phyloP scores from a whole-genome alignment of 805 yeast species.

The Candida arabinofermentans region DNA sequence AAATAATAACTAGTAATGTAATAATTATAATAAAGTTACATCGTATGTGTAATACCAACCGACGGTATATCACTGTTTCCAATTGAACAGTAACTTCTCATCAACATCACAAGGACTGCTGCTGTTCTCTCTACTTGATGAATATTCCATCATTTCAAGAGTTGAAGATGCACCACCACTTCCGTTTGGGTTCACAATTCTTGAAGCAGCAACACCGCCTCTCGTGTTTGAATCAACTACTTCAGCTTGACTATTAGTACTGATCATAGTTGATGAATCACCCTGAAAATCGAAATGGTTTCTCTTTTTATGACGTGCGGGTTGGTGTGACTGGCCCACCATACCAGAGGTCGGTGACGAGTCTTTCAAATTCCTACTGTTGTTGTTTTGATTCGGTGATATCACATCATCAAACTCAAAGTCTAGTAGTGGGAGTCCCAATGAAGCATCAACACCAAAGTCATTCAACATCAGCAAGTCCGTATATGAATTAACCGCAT shows the following conservation, averaged over 20 bases:
- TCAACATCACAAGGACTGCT: constrained; percentile 6
- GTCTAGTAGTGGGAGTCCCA: constrained; percentile 67
- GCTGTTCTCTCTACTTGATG: constrained; percentile 6
- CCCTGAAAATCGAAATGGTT: background rate
- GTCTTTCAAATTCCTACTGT: too few species aligned
- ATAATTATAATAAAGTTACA: too few species aligned
- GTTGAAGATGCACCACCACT: background rate
- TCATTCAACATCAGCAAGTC: constrained; percentile 39
- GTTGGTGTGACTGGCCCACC: too few species aligned
- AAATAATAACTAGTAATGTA: background rate
- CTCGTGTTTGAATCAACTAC: too few species aligned
- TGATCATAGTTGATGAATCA: background rate
- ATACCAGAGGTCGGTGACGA: too few species aligned
- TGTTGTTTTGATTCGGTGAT: background rate
- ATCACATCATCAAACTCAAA: constrained; percentile 28
- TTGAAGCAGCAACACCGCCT: too few species aligned
- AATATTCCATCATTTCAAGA: constrained; percentile 3
- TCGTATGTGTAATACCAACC: too few species aligned
- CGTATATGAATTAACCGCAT: constrained; percentile 21
- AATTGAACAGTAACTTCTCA: constrained; percentile 1
- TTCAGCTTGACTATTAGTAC: too few species aligned
- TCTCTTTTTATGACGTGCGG: background rate
- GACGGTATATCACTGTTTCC: constrained; percentile 2
- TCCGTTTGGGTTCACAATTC: background rate
- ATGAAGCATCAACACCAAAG: constrained; percentile 78